These are phyloP conservation scores for Ustilago vetiveriae DNA, from an alignment of 1,284 basidiomycete genomes.

Conservation along the genomic window DNA sequence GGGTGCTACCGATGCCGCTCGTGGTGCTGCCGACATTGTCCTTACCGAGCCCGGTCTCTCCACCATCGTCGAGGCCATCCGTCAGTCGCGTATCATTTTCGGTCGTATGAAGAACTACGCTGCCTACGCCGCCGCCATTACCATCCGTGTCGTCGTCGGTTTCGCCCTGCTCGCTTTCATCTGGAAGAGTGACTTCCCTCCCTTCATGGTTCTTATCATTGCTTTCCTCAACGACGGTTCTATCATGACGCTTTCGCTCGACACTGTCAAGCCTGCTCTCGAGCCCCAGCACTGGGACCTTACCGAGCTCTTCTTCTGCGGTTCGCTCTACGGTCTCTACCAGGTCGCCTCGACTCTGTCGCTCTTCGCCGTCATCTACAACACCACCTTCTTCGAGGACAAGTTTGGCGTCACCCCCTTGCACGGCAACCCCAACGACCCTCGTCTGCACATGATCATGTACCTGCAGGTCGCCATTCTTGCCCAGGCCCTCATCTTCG, in stretches of 20 bases:
- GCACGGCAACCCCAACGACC: slow-evolving; percentile 68
- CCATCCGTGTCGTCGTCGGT: slow-evolving; percentile 97
- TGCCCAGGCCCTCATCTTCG: slow-evolving; percentile 96
- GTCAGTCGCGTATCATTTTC: slow-evolving; percentile 94
- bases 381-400: slow-evolving; percentile 88
- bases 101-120: slow-evolving; percentile 97
- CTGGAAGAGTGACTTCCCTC: slow-evolving; percentile 97
- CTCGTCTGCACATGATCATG: slow-evolving; percentile 73
- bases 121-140: slow-evolving; percentile 84
- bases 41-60: slow-evolving; percentile 94
- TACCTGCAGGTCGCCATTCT: slow-evolving; percentile 96
- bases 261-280: slow-evolving; percentile 91
- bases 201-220: slow-evolving; percentile 99
- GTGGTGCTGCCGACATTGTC: slow-evolving; percentile 94
- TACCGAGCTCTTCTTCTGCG: slow-evolving; percentile 93
- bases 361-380: slow-evolving; percentile 78
- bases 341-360: slow-evolving; percentile 84
- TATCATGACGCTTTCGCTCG: slow-evolving; percentile 95
- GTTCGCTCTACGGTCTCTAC: slow-evolving; percentile 92
- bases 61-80: slow-evolving; percentile 95
- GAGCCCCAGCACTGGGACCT: slow-evolving; percentile 91
- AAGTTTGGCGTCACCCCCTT: slow-evolving; percentile 78
- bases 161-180: slow-evolving; percentile 94
- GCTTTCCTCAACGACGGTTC: slow-evolving; percentile 96
- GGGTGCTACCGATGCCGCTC: slow-evolving; percentile 90